phyloP scores from a whole-genome alignment of 768 basidiomycete genomes.

The Russula brevipes region DNA sequence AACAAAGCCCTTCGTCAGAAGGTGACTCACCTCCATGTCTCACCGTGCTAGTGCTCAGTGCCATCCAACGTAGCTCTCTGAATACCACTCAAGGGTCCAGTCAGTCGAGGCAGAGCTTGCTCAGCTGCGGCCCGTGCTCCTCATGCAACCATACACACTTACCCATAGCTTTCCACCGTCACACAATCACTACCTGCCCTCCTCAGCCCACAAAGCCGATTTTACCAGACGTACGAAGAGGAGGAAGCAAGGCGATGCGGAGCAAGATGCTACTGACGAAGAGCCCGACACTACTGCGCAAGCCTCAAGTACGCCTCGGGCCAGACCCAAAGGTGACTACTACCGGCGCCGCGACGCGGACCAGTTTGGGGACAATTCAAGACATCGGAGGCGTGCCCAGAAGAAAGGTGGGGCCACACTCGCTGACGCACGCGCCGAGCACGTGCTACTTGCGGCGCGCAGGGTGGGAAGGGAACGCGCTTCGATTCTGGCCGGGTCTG shows the following conservation, averaged over 20 bases:
- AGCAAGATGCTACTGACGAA: conserved; percentile 26
- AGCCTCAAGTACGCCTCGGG: conserved; percentile 29
- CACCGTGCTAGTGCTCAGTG: neutral
- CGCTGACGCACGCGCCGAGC: conserved; percentile 66
- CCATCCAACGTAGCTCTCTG: conserved; percentile 43
- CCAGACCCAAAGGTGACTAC: conserved; percentile 24
- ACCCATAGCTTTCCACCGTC: conserved; percentile 26
- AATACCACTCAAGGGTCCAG: conserved; percentile 49
- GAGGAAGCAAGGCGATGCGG: conserved; percentile 31
- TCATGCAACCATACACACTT: conserved; percentile 51
- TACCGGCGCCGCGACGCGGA: conserved; percentile 25
- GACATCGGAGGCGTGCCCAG: conserved; percentile 28
- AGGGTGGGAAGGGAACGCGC: conserved; percentile 60
- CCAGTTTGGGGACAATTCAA: conserved; percentile 17
- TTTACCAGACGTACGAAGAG: conserved; percentile 16
- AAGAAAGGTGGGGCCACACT: conserved; percentile 34
- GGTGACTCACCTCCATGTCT: conserved; percentile 34
- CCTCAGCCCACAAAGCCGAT: conserved; percentile 15
- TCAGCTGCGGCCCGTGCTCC: conserved; percentile 60
- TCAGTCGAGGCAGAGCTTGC: conserved; percentile 59
- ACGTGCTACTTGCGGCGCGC: conserved; percentile 66
- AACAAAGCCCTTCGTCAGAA: conserved; percentile 56
- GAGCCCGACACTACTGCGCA: conserved; percentile 24
- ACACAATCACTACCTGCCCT: conserved; percentile 25
- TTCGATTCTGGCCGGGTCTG: conserved; percentile 47